Evolutionary conservation across 306 rosid genomes (phyloP).

Genomic region (Canavalia gladiata): DNA sequence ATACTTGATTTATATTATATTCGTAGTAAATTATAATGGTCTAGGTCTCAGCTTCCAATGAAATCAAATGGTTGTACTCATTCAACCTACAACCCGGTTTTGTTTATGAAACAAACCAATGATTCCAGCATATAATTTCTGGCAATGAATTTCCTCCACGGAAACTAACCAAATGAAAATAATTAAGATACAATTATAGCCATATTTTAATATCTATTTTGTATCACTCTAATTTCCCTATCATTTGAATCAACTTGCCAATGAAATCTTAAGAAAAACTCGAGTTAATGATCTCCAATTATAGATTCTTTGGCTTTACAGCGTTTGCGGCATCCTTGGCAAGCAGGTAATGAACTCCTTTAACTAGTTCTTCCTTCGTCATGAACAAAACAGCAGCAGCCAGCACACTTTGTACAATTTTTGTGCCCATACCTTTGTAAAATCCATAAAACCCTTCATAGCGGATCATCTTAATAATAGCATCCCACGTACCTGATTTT

Average conservation of each 20-base stretch:
- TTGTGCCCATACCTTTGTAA: slow-evolving; percentile 96
- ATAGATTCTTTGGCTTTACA: slow-evolving; percentile 61
- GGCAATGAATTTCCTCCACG: neutral
- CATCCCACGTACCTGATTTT: slow-evolving; percentile 86
- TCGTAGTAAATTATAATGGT: neutral
- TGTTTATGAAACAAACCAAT: slow-evolving; percentile 9
- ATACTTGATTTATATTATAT: neutral
- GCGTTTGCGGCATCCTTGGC: slow-evolving; percentile 52
- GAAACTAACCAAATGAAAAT: slow-evolving; percentile 7
- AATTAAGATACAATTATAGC: neutral
- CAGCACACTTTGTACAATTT: slow-evolving; percentile 89
- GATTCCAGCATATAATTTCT: neutral
- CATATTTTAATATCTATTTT: slow-evolving; percentile 28
- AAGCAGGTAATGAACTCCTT: slow-evolving; percentile 69
- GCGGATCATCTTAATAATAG: slow-evolving; percentile 83
- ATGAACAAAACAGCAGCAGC: slow-evolving; percentile 97
- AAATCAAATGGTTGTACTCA: neutral
- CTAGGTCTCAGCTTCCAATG: neutral
- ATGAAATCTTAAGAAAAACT: slow-evolving; percentile 40
- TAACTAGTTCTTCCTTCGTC: slow-evolving; percentile 94
- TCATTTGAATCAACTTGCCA: slow-evolving; percentile 41
- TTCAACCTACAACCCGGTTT: neutral
- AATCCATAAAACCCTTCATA: slow-evolving; percentile 86
- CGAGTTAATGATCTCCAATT: slow-evolving; percentile 43
- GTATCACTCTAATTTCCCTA: slow-evolving; percentile 44